Evolutionary conservation across 805 yeast genomes (phyloP).

Genomic region (Starmerella scarabaei): DNA sequence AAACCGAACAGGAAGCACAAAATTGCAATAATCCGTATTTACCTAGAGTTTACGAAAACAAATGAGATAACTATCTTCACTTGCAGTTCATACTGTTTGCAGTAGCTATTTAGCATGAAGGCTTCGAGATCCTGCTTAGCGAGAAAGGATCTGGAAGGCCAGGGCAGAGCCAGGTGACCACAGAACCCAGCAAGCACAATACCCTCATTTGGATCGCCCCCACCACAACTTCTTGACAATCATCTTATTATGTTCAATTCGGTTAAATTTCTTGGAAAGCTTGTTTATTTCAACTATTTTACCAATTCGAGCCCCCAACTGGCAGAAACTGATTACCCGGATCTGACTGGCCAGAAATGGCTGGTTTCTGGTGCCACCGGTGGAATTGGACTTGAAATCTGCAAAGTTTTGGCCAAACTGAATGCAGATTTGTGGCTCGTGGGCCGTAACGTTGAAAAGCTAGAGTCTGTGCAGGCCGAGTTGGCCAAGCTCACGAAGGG

Average conservation of each 20-base stretch:
- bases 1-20: background rate
- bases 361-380: slow-evolving; percentile 22
- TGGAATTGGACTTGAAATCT: slow-evolving; percentile 18
- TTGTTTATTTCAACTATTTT: background rate
- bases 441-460: slow-evolving; percentile 29
- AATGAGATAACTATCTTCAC: too few species aligned
- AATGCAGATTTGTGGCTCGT: slow-evolving; percentile 30
- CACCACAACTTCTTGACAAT: too few species aligned
- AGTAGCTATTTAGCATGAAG: too few species aligned
- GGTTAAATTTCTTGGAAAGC: background rate
- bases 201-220: too few species aligned
- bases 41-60: too few species aligned
- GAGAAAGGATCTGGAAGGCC: too few species aligned
- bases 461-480: slow-evolving; percentile 24
- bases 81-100: too few species aligned
- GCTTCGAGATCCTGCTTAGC: too few species aligned
- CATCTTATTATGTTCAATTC: background rate
- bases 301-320: slow-evolving; percentile 7
- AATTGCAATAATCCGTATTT: too few species aligned
- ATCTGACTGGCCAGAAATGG: slow-evolving; percentile 27
- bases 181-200: too few species aligned
- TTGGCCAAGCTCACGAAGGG: slow-evolving; percentile 21
- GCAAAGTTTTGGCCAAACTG: slow-evolving; percentile 7
- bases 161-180: too few species aligned
- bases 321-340: slow-evolving; percentile 21